Evolutionary conservation across 805 yeast genomes (phyloP), one percentile per base, ranked within the genome.

Genomic region (Yamadazyma ubonensis): DNA sequence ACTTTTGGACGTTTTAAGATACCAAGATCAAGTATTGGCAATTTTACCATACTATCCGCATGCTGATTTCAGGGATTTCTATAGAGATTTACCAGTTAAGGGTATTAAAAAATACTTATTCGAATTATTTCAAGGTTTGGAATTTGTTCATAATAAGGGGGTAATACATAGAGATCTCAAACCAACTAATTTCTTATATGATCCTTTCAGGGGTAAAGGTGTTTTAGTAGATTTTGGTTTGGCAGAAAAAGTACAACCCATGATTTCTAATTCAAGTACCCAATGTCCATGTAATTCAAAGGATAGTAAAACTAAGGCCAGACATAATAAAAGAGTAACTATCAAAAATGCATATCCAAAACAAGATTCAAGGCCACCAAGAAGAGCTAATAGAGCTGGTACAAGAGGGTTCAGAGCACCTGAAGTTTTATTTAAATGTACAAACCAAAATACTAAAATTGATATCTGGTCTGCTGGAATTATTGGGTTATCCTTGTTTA

Each of bases 361-460:
- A 56, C 86, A 86, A 52, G 99, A 93, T 64, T 78, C 78, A 36
- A 72, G 98, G 51, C 85, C 95, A 0, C 86, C 93, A 1, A 75
- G 96, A 53, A 75, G 99, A 42, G 98, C 98, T 0, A 93, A 93
- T 54, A 79, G 99, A 52, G 99, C 99, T 12, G 97, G 97, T 6
- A 89, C 97, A 1, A 73, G 97, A 51, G 97, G 97, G 0, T 89
- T 89, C 55, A 72, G 97, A 50, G 96, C 97, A 0, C 96, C 96
- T 0, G 97, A 89, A 57, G 96, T 89, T 3, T 65, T 90, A 39
- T 74, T 88, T 62, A 88, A 87, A 57, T 89, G 97, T 61, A 76
- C 85, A 1, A 80, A 85, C 43, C 97, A 89, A 64, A 73, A 84
- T 3, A 77, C 86, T 5, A 84, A 83, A 57, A 78, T 89, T 31